Evolutionary conservation across 2,329 filamentous ascomycete genomes (phyloP).

Genomic region (Elsinoe ampelina): DNA sequence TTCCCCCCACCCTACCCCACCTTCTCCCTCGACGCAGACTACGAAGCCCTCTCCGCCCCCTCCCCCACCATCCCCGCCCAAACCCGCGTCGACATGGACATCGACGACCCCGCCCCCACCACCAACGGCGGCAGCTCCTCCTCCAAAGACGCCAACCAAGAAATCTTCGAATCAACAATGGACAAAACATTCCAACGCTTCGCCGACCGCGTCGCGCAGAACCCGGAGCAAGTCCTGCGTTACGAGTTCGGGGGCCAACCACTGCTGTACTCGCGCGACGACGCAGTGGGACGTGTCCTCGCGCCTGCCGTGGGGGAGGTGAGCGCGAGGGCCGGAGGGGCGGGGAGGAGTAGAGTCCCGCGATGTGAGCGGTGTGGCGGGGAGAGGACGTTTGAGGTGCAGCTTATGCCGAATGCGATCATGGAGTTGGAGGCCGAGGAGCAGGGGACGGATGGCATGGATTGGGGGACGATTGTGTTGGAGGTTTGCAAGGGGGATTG

Average conservation of each 20-base stretch:
- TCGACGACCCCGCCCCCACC: conserved; percentile 22
- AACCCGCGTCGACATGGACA: conserved; percentile 34
- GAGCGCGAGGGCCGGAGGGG: conserved; percentile 23
- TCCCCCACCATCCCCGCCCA: conserved; percentile 41
- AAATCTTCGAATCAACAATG: conserved; percentile 39
- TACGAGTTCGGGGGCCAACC: conserved; percentile 42
- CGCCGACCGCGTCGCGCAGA: conserved; percentile 42
- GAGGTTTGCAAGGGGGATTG: conserved; percentile 79
- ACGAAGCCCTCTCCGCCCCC: conserved; percentile 66
- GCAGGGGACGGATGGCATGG: conserved; percentile 69
- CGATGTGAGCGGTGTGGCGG: conserved; percentile 67
- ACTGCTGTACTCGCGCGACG: conserved; percentile 70
- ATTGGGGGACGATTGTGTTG: conserved; percentile 90
- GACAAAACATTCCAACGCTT: conserved; percentile 44
- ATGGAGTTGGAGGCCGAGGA: conserved; percentile 73
- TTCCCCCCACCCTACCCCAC: conserved; percentile 65
- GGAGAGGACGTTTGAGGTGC: conserved; percentile 75
- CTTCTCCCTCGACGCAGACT: conserved; percentile 80
- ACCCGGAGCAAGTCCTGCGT: conserved; percentile 42
- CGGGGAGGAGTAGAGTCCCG: conserved; percentile 48
- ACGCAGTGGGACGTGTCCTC: conserved; percentile 62
- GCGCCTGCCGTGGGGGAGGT: conserved; percentile 23
- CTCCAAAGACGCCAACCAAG: conserved; percentile 35
- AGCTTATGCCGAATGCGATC: conserved; percentile 86
- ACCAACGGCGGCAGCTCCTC: conserved; percentile 21